phyloP scores from a whole-genome alignment of 1,284 basidiomycete species.

The Boletellus deceptivus region DNA sequence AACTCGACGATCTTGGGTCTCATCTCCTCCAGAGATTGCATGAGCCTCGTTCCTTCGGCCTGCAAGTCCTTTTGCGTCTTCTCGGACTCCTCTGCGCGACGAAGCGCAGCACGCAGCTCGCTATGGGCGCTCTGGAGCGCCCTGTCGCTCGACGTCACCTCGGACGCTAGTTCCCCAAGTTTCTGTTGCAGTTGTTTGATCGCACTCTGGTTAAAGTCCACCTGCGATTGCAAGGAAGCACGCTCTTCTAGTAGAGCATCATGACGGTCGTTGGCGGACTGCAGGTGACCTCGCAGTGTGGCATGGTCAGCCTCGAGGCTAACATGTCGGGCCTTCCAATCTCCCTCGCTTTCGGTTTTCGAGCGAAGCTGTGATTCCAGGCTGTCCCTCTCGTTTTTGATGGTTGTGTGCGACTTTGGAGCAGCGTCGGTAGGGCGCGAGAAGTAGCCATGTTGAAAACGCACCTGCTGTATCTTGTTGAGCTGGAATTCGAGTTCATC shows the following conservation, averaged over 20 bases:
- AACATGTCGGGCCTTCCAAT: conserved; percentile 47
- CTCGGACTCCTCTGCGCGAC: conserved; percentile 74
- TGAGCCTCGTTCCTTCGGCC: conserved; percentile 65
- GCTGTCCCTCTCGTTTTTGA: conserved; percentile 60
- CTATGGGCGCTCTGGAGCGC: conserved; percentile 59
- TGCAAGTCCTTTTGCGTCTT: conserved; percentile 67
- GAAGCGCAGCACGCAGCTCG: conserved; percentile 57
- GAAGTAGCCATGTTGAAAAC: not conserved
- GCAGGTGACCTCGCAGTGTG: conserved; percentile 42
- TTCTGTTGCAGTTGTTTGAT: conserved; percentile 56
- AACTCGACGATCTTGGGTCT: conserved; percentile 80
- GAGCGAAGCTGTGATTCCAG: conserved; percentile 46
- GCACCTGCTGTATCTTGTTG: conserved; percentile 72
- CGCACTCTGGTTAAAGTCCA: conserved; percentile 44
- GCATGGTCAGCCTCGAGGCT: conserved; percentile 44
- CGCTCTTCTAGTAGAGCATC: conserved; percentile 49
- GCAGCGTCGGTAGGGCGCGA: conserved; percentile 6
- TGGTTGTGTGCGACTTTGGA: conserved; percentile 49
- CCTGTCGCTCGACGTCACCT: conserved; percentile 51
- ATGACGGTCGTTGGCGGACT: conserved; percentile 43
- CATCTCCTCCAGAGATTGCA: conserved; percentile 80
- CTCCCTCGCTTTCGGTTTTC: conserved; percentile 41
- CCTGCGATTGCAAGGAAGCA: conserved; percentile 44
- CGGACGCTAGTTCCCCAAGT: conserved; percentile 52
- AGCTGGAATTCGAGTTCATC: conserved; percentile 80